phyloP scores from a whole-genome alignment of 2,329 filamentous ascomycete genomes.

The Aspergillus spinulosporus region DNA sequence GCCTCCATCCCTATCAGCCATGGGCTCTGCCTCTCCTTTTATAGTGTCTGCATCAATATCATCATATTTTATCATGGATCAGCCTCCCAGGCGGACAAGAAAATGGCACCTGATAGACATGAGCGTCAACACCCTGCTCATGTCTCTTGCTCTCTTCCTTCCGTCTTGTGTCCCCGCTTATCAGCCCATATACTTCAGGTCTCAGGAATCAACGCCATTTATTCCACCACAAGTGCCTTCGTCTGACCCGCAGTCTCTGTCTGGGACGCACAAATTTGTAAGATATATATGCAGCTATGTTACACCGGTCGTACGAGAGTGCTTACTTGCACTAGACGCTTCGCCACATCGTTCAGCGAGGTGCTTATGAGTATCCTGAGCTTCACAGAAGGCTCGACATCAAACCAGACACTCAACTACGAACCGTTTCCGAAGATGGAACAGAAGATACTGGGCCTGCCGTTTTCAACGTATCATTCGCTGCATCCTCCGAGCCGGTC shows the following conservation, averaged over 20 bases:
- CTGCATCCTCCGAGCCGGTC: constrained; percentile 63
- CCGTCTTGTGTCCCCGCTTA: constrained; percentile 27
- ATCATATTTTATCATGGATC: constrained; percentile 27
- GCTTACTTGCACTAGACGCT: constrained; percentile 47
- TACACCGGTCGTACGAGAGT: background rate
- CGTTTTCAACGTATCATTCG: constrained; percentile 54
- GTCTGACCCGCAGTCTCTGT: constrained; percentile 22
- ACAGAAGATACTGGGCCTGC: constrained; percentile 39
- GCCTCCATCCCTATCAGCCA: background rate
- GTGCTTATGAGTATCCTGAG: constrained; percentile 72
- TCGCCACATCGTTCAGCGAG: constrained; percentile 90
- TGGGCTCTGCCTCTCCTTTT: constrained; percentile 1
- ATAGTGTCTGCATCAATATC: constrained; percentile 20
- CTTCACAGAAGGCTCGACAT: constrained; percentile 79
- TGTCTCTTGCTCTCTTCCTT: constrained; percentile 22
- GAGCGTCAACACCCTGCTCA: constrained; percentile 21
- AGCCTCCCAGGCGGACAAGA: constrained; percentile 17
- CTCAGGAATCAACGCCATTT: constrained; percentile 29
- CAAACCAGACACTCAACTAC: constrained; percentile 58
- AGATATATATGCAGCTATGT: constrained; percentile 9
- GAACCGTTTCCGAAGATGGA: constrained; percentile 43
- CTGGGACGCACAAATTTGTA: constrained; percentile 41
- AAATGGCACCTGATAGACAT: constrained; percentile 19
- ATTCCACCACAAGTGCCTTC: constrained; percentile 38
- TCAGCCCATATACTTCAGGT: constrained; percentile 27